A percentile compares a stretch with the other conserved stretches of the same genome.
phyloP scores from a whole-genome alignment of 345 rosid genomes.

The Cardiospermum halicacabum region DNA sequence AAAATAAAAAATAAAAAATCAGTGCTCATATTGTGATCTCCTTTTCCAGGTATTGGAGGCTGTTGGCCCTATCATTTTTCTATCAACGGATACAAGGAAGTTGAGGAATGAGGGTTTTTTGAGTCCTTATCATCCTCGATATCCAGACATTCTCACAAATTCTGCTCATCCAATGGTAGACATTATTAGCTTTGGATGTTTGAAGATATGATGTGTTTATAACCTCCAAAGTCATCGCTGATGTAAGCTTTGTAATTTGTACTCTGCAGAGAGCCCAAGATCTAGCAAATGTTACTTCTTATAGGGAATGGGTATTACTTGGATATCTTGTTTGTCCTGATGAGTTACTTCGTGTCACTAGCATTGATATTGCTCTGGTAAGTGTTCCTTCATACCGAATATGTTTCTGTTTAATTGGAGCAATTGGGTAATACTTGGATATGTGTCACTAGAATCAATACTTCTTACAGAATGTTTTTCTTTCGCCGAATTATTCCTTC shows the following conservation, averaged over 20 bases:
- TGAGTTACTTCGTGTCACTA: constrained; percentile 95
- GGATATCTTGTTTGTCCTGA: constrained; percentile 99
- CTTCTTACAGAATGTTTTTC: too few species aligned
- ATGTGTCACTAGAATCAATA: too few species aligned
- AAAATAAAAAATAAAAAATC: too few species aligned
- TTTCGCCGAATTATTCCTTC: neutral
- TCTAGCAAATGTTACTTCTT: constrained; percentile 94
- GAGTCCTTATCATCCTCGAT: constrained; percentile 97
- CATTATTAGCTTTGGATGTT: constrained; percentile 5
- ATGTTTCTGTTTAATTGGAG: neutral
- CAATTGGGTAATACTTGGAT: too few species aligned
- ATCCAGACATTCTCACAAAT: constrained; percentile 95
- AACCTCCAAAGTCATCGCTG: neutral
- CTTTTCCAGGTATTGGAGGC: constrained; percentile 90
- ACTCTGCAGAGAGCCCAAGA: constrained; percentile 89
- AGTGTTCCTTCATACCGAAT: neutral
- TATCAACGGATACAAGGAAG: constrained; percentile 93
- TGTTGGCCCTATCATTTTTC: constrained; percentile 91
- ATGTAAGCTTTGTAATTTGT: constrained; percentile 5
- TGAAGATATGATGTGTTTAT: neutral
- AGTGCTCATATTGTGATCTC: constrained; percentile 17
- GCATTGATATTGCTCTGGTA: constrained; percentile 98
- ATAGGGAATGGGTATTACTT: constrained; percentile 94
- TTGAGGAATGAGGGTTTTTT: constrained; percentile 94
- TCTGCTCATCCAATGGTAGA: constrained; percentile 97